Evolutionary conservation across 164 flowering plant genomes (phyloP), one percentile per base, ranked within the genome.

Genomic region (Buxus sempervirens): DNA sequence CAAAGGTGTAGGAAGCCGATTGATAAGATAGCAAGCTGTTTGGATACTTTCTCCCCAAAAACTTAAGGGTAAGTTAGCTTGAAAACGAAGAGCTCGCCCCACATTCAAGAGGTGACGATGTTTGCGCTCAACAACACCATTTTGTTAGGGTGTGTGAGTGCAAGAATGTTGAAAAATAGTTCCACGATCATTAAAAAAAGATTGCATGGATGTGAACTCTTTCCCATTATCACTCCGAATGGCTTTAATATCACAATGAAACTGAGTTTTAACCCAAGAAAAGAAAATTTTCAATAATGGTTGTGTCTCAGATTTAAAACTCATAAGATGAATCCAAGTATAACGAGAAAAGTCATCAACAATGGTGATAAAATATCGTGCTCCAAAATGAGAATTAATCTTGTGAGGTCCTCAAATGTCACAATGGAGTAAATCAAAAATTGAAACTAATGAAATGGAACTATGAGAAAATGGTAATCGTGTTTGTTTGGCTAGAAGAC

Each of bases 81-180:
- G 68, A 53, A 65, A 53, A 21, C 54, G 25, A 12, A 65, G 58
- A 1, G 59, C 38, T 53, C 59, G 24, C 4, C 42, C 59, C 1
- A 65, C 21, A 18, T 65, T 4, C 0, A 65, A 12, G 5, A 65
- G 41, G 36, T 65, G 59, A 9, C 27, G 23, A 28, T 65, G 68
- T 53, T 65, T 65, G 13, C 68, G 16, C 20, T 65, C 68, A 5
- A 65, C 68, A 3, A 55, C 49, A 12, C 69, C 69, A 32, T 55
- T 56, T 56, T 54, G n/a, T 32, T 65, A 61, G 0, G 61, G 69
- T 12, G 69, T 55, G 12, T 66, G 32, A 9, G 27, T 1, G 32
- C 61, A 55, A 66, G 49, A 10, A 10, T 45, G 51, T 45, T 45
- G 51, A 15, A 10, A 45, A 1, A 45, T 5, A 15, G 18, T 45